Evolutionary conservation across 2,329 filamentous ascomycete genomes (phyloP), one percentile per base, ranked within the genome.

Genomic region (Penicillium digitatum): DNA sequence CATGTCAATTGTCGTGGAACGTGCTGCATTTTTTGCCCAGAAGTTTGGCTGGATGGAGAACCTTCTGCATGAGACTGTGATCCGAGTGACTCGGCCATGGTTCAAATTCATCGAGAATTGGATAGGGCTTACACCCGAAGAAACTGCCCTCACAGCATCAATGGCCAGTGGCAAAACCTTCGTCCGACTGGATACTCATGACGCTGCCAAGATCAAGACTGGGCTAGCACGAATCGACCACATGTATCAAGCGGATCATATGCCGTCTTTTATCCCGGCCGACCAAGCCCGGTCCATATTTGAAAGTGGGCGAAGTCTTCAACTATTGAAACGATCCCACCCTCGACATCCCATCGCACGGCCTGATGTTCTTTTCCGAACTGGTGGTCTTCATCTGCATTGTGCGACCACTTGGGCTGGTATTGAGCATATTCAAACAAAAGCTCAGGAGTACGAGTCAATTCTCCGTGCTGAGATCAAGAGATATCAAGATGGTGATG

Each of bases 391-490:
- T 3, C 70, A 72, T 14, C 75, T 89, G 2, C 76, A 82, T 35
- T 92, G 88, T 86, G 80, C 82, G 5, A 90, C 88, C 63, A 82
- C 82, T 31, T 94, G 89, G 89, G 75, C 81, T 44, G 80, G 85
- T 26, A 86, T 93, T 47, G 77, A 85, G 39, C 68, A 75, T 12
- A 76, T 90, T n/a, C 85, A 90, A 62, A 69, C 71, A 2, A 83
- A 81, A 48, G 86, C 87, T 3, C 70, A 73, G 14, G 67, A 74
- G 20, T 75, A 75, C 60, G 70, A 76, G 59, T 55, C 59, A 26
- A 55, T 60, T 44, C 63, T 75, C 34, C 69, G 75, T 51, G 44
- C 60, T 31, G 74, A 75, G 46, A 74, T 76, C 16, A 61, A 74
- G 43, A 71, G 58, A 47, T 76, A 76, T 55, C 71, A 73, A 37